A percentile compares a stretch with the other conserved stretches of the same genome.
Conservation (phyloP, 2,329 filamentous ascomycete species). For the Septoria petroselini region DNA sequence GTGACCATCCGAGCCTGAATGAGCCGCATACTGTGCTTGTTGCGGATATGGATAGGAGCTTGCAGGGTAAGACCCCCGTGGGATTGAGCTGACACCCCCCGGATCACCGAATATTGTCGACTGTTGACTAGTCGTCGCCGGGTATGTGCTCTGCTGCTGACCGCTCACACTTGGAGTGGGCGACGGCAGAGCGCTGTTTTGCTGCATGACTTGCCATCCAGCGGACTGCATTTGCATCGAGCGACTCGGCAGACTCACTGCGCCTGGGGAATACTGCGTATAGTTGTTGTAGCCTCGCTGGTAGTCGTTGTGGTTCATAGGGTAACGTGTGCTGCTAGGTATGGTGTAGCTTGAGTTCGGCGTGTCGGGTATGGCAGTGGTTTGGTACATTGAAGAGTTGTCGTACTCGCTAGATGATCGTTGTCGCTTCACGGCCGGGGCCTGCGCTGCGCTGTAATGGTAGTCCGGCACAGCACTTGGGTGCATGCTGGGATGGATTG, state of each 20-base stretch:
- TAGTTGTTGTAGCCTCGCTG: constrained; percentile 19
- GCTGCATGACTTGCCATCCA: constrained; percentile 5
- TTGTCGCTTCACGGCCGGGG: constrained; percentile 28
- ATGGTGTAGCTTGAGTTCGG: constrained; percentile 21
- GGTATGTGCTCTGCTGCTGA: constrained; percentile 20
- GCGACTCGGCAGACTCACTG: constrained; percentile 17
- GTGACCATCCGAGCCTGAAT: background rate
- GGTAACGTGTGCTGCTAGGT: constrained; percentile 21
- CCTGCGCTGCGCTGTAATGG: constrained; percentile 22
- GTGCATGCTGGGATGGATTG: constrained; percentile 16
- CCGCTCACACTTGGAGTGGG: constrained; percentile 19
- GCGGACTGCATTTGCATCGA: constrained; percentile 16
- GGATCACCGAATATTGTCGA: constrained; percentile 23
- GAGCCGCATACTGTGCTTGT: constrained; percentile 14
- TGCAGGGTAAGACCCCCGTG: constrained; percentile 17
- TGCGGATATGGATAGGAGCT: constrained; percentile 17
- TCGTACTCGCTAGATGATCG: constrained; percentile 31
- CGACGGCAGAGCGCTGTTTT: constrained; percentile 21
- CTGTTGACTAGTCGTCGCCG: constrained; percentile 15
- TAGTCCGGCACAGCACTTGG: constrained; percentile 26
- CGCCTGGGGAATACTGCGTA: constrained; percentile 20
- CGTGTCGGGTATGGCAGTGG: constrained; percentile 15
- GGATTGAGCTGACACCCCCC: constrained; percentile 21
- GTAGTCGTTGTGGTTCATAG: constrained; percentile 13
- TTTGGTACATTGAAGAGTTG: constrained; percentile 19